Base-by-base conservation (phyloP, 1,284 basidiomycete genomes). In the Puccinia novopanici region DNA sequence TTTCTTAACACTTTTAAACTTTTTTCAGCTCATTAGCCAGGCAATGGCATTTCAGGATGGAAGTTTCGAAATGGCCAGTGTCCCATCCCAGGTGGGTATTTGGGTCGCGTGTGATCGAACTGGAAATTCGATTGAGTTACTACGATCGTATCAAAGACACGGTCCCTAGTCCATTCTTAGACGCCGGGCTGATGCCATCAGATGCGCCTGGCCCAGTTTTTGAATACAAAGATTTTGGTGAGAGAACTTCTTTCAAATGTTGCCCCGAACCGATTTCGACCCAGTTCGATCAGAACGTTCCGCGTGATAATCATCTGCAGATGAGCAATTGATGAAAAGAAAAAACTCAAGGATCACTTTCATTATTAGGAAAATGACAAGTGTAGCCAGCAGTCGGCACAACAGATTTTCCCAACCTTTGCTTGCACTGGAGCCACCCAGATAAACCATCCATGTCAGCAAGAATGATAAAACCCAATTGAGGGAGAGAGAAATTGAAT, bases 131-230 rank as follows among this genome's bases (percentile, higher is more conserved):
- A 6, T 86, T 99, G 81, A 91, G 94, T 15, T 99, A 99, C 86
- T 93, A 93, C 85, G 96, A 99, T 83, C 91, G 97, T 9, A 92
- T 99, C 82, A 87, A 92, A 80, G 92, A 93, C 85, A 96, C 93
- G 0, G 88, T 99, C 0, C 96, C 96, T 0, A 87, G 89, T 10
- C 93, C 95, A 90, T 90, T 91, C 83, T 87, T 87, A 24, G 90
- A 91, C 71, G 89, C 89, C 2, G 88, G 87, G 19, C 89, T 92
- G 13, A 90, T 98, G 81, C 86, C 91, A 0, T 88, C 89, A 34
- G 90, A 92, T 81, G 90, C 93, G 0, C 94, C 96, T 0, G 91
- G 91, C 0, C 93, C 95, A 12, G 88, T 89, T 37, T 98, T 91
- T 84, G 91, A 91, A 63, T 98, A 94, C 84, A 94, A 94, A 82